Conservation (phyloP, 2,329 filamentous ascomycete species). For the Ascocoryne sarcoides region DNA sequence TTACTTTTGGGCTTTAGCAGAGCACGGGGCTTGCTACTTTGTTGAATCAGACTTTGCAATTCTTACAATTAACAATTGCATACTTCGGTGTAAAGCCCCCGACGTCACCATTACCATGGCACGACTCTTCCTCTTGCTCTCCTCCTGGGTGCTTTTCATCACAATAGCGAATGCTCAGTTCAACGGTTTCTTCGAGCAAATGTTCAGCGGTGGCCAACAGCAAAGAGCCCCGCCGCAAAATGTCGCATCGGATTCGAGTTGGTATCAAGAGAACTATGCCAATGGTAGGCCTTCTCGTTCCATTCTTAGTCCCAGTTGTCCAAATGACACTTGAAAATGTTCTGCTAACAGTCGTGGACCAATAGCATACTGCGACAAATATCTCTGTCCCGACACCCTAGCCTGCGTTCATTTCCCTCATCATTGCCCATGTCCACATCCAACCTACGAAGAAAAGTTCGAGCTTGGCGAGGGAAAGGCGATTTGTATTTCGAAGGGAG, state of each 20-base stretch:
- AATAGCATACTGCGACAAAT: conserved; percentile 74
- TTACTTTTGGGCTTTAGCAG: neutral
- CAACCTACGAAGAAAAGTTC: conserved; percentile 67
- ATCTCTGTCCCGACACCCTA: conserved; percentile 89
- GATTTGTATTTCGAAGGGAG: conserved; percentile 66
- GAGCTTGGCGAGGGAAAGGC: conserved; percentile 63
- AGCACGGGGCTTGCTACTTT: neutral
- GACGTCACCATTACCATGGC: conserved; percentile 16
- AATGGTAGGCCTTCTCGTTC: conserved; percentile 40
- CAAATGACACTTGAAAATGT: neutral
- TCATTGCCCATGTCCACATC: conserved; percentile 89
- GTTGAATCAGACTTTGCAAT: too few species aligned
- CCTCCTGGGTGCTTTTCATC: conserved; percentile 47
- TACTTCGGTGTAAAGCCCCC: too few species aligned
- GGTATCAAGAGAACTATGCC: conserved; percentile 67
- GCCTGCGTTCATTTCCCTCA: conserved; percentile 95
- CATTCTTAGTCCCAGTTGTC: too few species aligned
- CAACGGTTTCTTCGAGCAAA: conserved; percentile 96
- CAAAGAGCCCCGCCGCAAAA: conserved; percentile 54
- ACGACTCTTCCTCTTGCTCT: conserved; percentile 28
- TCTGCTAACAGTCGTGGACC: neutral
- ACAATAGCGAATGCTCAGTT: conserved; percentile 67
- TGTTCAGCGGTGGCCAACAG: conserved; percentile 62
- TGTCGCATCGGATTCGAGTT: conserved; percentile 71
- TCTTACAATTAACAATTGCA: too few species aligned